Evolutionary conservation across 306 rosid species (phyloP).

Genomic region (Elaeagnus macrophylla): DNA sequence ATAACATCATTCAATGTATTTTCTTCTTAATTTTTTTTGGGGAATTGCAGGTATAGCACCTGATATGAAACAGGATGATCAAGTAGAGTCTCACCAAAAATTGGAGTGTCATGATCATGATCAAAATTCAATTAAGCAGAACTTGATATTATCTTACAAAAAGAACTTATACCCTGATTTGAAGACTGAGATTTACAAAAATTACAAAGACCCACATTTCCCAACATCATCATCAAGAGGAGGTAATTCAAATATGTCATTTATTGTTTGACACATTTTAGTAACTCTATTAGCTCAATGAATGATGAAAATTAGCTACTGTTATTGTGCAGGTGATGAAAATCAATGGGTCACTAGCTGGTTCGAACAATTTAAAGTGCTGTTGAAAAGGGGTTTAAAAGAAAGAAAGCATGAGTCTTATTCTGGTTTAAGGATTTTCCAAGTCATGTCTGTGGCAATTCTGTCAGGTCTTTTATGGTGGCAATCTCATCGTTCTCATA

Average conservation of each 20-base stretch:
- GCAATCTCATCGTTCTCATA: constrained; percentile 59
- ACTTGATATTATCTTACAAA: constrained; percentile 54
- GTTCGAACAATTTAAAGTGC: constrained; percentile 73
- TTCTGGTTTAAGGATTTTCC: constrained; percentile 77
- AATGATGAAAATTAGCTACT: neutral
- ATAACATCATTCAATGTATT: no score
- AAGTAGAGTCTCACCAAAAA: constrained; percentile 29
- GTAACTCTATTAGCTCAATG: no score
- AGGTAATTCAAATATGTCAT: constrained; percentile 29
- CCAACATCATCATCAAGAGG: constrained; percentile 37
- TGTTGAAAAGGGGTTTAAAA: constrained; percentile 65
- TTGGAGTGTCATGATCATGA: constrained; percentile 42
- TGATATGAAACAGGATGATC: constrained; percentile 56
- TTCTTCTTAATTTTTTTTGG: no score
- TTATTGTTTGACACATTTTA: no score
- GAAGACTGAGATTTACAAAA: constrained; percentile 54
- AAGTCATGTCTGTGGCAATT: constrained; percentile 74
- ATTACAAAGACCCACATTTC: constrained; percentile 11
- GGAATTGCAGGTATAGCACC: constrained; percentile 60
- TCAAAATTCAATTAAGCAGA: constrained; percentile 60
- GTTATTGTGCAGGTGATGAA: constrained; percentile 25
- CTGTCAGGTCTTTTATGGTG: constrained; percentile 88
- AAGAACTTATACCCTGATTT: constrained; percentile 56
- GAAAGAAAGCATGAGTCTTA: constrained; percentile 88
- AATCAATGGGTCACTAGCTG: constrained; percentile 67